Percentiles rank a stretch among this genome's conserved stretches.
phyloP scores from a whole-genome alignment of 192 early-diverging fungal species.

The Mortierella antarctica region DNA sequence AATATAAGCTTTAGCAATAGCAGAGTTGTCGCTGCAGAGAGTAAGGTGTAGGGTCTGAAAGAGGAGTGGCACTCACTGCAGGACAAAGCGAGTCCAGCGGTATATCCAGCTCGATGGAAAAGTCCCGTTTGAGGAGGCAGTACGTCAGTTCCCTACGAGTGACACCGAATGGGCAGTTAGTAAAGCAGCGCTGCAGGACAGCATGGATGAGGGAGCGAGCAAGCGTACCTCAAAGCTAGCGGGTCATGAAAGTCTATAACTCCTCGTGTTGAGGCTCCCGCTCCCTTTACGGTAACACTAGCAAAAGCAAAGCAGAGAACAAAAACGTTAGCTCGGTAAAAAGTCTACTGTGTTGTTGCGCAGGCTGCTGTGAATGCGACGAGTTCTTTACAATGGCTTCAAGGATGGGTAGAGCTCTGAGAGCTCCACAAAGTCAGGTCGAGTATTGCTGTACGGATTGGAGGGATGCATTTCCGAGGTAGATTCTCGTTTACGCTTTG shows the following conservation, averaged over 20 bases:
- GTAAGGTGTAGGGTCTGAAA: no score
- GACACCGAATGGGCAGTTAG: not conserved
- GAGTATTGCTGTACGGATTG: slow-evolving; percentile 64
- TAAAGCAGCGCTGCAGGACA: not conserved
- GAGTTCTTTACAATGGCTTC: slow-evolving; percentile 57
- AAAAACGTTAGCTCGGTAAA: not conserved
- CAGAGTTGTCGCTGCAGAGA: no score
- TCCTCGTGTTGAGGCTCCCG: not conserved
- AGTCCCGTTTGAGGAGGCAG: slow-evolving; percentile 69
- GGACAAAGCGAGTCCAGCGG: slow-evolving; percentile 77
- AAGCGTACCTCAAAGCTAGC: slow-evolving; percentile 61
- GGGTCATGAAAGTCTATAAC: slow-evolving; percentile 75
- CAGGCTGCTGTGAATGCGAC: no score
- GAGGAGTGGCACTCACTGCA: slow-evolving; percentile 50
- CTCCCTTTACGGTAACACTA: slow-evolving; percentile 23
- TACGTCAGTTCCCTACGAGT: slow-evolving; percentile 66
- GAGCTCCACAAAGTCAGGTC: slow-evolving; percentile 66
- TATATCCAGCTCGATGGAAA: slow-evolving; percentile 72
- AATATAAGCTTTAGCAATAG: not conserved
- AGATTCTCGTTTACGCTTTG: slow-evolving; percentile 28
- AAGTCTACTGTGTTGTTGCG: not conserved
- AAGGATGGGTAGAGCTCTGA: slow-evolving; percentile 60
- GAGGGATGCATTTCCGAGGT: slow-evolving; percentile 65
- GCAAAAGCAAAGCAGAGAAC: not conserved
- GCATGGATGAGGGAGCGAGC: not conserved